Conservation (phyloP, 2,329 filamentous ascomycete species). For the Shiraia sp. region DNA sequence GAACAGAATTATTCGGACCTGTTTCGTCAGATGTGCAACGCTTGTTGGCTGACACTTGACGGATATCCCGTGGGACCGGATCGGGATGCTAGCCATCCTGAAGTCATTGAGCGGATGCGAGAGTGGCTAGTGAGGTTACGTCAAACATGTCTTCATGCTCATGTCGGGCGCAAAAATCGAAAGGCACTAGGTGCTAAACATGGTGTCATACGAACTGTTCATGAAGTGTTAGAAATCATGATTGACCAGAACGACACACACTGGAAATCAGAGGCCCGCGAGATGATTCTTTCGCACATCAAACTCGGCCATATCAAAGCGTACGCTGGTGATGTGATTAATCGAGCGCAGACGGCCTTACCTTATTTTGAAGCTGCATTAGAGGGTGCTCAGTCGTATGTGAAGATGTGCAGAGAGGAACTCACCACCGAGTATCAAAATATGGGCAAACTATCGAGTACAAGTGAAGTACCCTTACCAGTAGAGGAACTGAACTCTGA, state of each 20-base stretch:
- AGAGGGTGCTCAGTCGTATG: conserved; percentile 50
- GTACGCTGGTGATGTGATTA: conserved; percentile 63
- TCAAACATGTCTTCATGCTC: conserved; percentile 83
- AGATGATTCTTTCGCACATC: conserved; percentile 43
- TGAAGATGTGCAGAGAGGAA: conserved; percentile 67
- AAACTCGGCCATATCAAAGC: conserved; percentile 77
- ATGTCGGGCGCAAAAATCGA: conserved; percentile 71
- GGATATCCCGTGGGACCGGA: conserved; percentile 65
- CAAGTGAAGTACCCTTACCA: conserved; percentile 12
- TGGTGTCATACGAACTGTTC: conserved; percentile 76
- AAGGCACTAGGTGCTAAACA: conserved; percentile 63
- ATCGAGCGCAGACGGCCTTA: conserved; percentile 66
- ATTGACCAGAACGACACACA: conserved; percentile 77
- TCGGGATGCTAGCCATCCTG: conserved; percentile 66
- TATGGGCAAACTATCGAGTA: conserved; percentile 18
- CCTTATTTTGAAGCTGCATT: conserved; percentile 66
- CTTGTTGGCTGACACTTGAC: conserved; percentile 65
- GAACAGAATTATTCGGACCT: conserved; percentile 83
- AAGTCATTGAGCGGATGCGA: conserved; percentile 72
- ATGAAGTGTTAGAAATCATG: conserved; percentile 88
- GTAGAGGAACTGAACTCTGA: conserved; percentile 41
- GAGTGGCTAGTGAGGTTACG: conserved; percentile 76
- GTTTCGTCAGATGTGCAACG: conserved; percentile 74
- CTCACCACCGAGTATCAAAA: conserved; percentile 57
- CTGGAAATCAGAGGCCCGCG: conserved; percentile 60